phyloP scores from a whole-genome alignment of 2,329 filamentous ascomycete species.

The Hymenoscyphus linearis region DNA sequence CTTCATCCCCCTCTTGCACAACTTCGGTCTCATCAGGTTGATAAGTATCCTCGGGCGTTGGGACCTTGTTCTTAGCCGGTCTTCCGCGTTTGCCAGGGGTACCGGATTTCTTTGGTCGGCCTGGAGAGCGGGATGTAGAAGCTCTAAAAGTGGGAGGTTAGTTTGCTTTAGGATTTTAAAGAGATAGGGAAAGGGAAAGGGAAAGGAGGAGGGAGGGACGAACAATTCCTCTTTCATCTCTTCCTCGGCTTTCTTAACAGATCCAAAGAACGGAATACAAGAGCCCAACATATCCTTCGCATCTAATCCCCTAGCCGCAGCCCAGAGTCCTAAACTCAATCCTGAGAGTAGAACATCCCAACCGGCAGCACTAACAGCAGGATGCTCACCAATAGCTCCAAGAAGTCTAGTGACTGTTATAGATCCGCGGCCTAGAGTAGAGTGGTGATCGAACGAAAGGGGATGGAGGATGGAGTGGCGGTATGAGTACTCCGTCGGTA shows the following conservation, averaged over 20 bases:
- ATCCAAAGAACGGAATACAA: conserved; percentile 31
- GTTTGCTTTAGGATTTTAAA: neutral
- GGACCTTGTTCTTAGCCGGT: conserved; percentile 6
- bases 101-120: conserved; percentile 16
- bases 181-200: neutral
- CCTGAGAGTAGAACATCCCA: conserved; percentile 54
- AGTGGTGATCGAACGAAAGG: conserved; percentile 41
- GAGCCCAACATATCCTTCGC: conserved; percentile 43
- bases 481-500: conserved; percentile 43
- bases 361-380: conserved; percentile 50
- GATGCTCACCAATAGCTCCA: conserved; percentile 49
- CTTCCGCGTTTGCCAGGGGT: conserved; percentile 3
- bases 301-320: conserved; percentile 48
- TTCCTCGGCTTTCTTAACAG: conserved; percentile 4
- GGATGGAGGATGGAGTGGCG: conserved; percentile 43
- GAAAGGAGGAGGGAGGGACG: neutral
- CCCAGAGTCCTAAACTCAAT: conserved; percentile 51
- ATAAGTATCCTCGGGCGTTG: conserved; percentile 35
- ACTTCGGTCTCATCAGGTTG: conserved; percentile 29
- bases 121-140: conserved; percentile 10
- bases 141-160: neutral
- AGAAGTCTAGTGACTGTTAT: conserved; percentile 42
- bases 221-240: conserved; percentile 1
- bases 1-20: conserved; percentile 37
- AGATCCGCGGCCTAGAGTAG: conserved; percentile 41